Evolutionary conservation across 2,329 filamentous ascomycete species (phyloP).

Genomic region (Aspergillus pseudoviridinutans): DNA sequence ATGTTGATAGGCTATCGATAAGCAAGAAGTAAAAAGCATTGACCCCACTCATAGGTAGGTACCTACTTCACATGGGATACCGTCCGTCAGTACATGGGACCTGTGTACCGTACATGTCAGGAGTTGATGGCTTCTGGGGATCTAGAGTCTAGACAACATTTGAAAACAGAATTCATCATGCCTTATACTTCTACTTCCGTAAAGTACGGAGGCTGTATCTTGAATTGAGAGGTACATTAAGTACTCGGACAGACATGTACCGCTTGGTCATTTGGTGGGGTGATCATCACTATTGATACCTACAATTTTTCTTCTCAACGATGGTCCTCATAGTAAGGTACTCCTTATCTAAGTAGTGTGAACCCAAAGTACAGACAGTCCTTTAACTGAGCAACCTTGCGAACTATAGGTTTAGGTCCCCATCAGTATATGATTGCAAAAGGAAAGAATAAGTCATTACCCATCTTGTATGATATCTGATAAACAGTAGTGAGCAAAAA

Average conservation of each 20-base stretch:
- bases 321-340: not conserved
- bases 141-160: not conserved
- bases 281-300: not conserved
- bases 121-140: not conserved
- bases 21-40: conserved; percentile 2
- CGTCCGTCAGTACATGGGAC: not conserved
- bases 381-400: not conserved
- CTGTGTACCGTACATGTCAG: not conserved
- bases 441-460: not conserved
- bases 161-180: not conserved
- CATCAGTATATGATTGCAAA: not conserved
- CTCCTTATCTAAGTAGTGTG: too few species aligned
- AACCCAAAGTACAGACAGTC: too few species aligned
- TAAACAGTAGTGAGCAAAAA: not conserved
- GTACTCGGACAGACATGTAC: not conserved
- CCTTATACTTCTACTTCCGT: not conserved
- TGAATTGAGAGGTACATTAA: not conserved
- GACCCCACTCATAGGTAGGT: not conserved
- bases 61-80: not conserved
- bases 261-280: not conserved
- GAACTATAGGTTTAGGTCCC: not conserved
- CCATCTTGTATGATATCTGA: not conserved
- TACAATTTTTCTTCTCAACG: not conserved
- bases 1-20: conserved; percentile 15
- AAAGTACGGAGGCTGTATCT: not conserved